Conservation (phyloP, 495 filamentous ascomycete species). For the Chlorociboria aeruginascens region DNA sequence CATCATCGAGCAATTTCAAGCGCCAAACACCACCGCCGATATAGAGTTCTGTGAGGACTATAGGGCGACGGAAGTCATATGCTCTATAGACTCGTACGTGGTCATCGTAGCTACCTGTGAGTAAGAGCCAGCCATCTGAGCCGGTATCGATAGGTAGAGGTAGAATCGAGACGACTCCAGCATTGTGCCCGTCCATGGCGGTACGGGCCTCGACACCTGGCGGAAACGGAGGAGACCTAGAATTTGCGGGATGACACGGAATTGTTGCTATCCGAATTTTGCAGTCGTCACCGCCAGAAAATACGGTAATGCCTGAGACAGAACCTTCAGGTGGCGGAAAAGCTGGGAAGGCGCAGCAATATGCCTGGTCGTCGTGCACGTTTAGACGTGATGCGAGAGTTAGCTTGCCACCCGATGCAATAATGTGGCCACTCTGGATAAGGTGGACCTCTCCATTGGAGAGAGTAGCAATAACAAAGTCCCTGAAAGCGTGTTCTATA, state of each 20-base stretch:
- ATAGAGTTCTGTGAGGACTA: slow-evolving; percentile 46
- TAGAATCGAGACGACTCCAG: slow-evolving; percentile 83
- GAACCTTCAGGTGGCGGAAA: not conserved
- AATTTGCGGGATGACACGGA: not conserved
- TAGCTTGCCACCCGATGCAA: slow-evolving; percentile 28
- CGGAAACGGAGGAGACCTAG: too few species aligned
- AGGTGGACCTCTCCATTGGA: slow-evolving; percentile 4
- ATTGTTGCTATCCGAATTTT: slow-evolving; percentile 22
- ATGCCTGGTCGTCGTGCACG: slow-evolving; percentile 38
- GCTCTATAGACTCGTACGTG: slow-evolving; percentile 50
- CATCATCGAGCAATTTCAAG: slow-evolving; percentile 45
- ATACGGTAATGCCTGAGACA: slow-evolving; percentile 21
- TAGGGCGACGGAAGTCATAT: slow-evolving; percentile 29
- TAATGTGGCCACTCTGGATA: slow-evolving; percentile 8
- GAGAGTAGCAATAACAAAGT: slow-evolving; percentile 1
- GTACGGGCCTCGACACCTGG: too few species aligned
- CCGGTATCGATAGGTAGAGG: slow-evolving; percentile 35
- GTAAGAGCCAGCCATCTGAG: slow-evolving; percentile 33
- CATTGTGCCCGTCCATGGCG: slow-evolving; percentile 39
- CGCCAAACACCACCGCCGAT: slow-evolving; percentile 88
- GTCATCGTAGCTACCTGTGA: slow-evolving; percentile 94
- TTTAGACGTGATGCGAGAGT: slow-evolving; percentile 7
- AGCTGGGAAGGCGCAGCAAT: slow-evolving; percentile 47
- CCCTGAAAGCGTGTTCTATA: not conserved
- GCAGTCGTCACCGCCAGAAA: slow-evolving; percentile 63